Evolutionary conservation across 2,329 filamentous ascomycete genomes (phyloP), one percentile per base, ranked within the genome.

Genomic region (Alternaria sp.): DNA sequence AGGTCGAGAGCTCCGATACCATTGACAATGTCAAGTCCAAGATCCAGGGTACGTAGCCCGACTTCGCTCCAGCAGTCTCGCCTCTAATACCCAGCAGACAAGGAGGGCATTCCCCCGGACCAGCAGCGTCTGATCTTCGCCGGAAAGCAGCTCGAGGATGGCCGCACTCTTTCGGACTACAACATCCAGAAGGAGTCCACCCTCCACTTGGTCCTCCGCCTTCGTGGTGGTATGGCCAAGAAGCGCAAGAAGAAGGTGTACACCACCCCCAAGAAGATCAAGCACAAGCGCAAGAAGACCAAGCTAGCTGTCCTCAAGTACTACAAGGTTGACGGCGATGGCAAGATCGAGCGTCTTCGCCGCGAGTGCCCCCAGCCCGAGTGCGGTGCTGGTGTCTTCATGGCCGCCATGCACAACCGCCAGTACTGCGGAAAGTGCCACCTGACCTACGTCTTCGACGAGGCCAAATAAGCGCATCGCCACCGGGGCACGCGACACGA

Each of bases 241-340:
- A 99, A 99, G 93, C 97, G 98, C 92, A 90, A 96, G 85, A 99
- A 99, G 93, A 99, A 99, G 94, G 95, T 99, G 77, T 99, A 99
- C 92, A 98, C 93, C 83, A 99, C 95, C 80, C 95, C 95, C 84
- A 99, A 99, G 94, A 99, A 99, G 93, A 99, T 99, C 91, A 99
- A 99, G 95, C 95, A 99, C 91, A 99, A 99, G 94, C 91, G 93
- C 88, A 99, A 98, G 93, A 99, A 99, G 94, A 97, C 92, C 90
- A 99, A 99, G 91, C 87, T 99, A 84, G 95, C 95, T 80, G 94
- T 99, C 77, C 94, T 99, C 84, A 99, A 99, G 91, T 99, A 99
- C 92, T 99, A 99, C 92, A 99, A 99, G 92, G 95, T 99, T 78
- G 95, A 98, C 84, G 93, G 92, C 78, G 95, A 99, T 80, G 95